These are phyloP conservation scores for Seiridium cupressi DNA, from an alignment of 2,329 filamentous ascomycete species.

Conservation along the genomic window DNA sequence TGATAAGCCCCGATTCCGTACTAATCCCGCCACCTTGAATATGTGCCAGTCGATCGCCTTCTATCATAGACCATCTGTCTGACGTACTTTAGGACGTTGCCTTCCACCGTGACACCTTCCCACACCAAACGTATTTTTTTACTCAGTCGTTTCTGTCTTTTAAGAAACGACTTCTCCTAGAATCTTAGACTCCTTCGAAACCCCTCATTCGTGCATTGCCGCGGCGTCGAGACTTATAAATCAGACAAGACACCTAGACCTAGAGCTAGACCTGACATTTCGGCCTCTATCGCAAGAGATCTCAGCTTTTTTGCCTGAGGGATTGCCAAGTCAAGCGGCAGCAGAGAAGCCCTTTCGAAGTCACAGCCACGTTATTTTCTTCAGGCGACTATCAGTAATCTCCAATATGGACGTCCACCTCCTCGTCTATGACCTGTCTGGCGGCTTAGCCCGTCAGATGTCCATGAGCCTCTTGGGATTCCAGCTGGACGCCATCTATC, in stretches of 20 bases:
- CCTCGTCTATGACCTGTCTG: slow-evolving; percentile 76
- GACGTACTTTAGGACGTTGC: slow-evolving; percentile 1
- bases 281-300: no score
- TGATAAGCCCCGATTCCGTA: not conserved
- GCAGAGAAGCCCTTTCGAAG: no score
- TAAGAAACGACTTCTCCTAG: no score
- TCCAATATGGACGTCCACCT: slow-evolving; percentile 69
- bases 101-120: not conserved
- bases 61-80: slow-evolving; percentile 3
- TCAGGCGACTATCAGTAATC: not conserved
- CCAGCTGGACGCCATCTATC: slow-evolving; percentile 87
- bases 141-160: not conserved
- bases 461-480: slow-evolving; percentile 53
- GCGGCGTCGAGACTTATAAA: no score
- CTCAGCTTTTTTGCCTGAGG: no score
- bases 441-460: slow-evolving; percentile 55
- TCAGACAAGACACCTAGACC: no score
- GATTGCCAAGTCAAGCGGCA: no score
- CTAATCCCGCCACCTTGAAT: not conserved
- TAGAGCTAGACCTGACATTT: no score
- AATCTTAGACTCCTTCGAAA: no score
- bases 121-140: not conserved
- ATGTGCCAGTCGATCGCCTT: not conserved
- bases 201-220: no score
- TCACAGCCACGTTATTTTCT: not conserved